Percentiles rank a stretch among this genome's conserved stretches.
Evolutionary conservation across 768 basidiomycete species (phyloP).

Genomic region (Pulveroboletus sp.): DNA sequence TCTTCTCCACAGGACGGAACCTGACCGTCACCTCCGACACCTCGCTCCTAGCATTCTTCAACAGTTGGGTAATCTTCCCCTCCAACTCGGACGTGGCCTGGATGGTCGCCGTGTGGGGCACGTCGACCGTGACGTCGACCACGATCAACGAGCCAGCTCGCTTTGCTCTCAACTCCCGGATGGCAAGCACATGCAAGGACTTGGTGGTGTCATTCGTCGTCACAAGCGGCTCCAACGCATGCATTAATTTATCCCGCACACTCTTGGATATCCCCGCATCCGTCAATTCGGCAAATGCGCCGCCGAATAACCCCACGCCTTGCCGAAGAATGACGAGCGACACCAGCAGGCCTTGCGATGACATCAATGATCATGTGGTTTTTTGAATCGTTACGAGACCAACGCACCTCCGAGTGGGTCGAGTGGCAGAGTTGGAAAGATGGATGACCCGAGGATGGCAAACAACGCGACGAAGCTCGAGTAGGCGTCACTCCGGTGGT

Average conservation of each 20-base stretch:
- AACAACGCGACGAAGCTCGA: constrained; percentile 88
- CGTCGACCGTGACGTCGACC: constrained; percentile 77
- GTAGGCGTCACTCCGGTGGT: constrained; percentile 97
- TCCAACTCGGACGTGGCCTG: constrained; percentile 60
- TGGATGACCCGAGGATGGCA: constrained; percentile 89
- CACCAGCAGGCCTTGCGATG: constrained; percentile 70
- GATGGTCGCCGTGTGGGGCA: constrained; percentile 59
- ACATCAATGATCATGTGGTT: constrained; percentile 4
- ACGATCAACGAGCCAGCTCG: constrained; percentile 79
- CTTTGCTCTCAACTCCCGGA: constrained; percentile 64
- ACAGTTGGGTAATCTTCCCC: constrained; percentile 49
- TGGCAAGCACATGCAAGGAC: constrained; percentile 36
- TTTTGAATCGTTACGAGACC: not conserved
- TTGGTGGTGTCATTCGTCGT: constrained; percentile 11
- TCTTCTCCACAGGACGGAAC: constrained; percentile 46
- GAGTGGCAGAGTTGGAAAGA: constrained; percentile 80
- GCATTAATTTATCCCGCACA: constrained; percentile 52
- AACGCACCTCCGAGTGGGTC: constrained; percentile 89
- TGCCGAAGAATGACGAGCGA: constrained; percentile 86
- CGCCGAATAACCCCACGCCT: constrained; percentile 61
- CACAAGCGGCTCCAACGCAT: constrained; percentile 55
- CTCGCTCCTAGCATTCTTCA: constrained; percentile 60
- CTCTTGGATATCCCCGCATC: constrained; percentile 72
- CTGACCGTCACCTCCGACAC: constrained; percentile 70
- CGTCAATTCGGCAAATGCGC: constrained; percentile 78